Evolutionary conservation across 179 eudicot genomes (phyloP), one percentile per base, ranked within the genome.

Genomic region (Camellia oleifera): DNA sequence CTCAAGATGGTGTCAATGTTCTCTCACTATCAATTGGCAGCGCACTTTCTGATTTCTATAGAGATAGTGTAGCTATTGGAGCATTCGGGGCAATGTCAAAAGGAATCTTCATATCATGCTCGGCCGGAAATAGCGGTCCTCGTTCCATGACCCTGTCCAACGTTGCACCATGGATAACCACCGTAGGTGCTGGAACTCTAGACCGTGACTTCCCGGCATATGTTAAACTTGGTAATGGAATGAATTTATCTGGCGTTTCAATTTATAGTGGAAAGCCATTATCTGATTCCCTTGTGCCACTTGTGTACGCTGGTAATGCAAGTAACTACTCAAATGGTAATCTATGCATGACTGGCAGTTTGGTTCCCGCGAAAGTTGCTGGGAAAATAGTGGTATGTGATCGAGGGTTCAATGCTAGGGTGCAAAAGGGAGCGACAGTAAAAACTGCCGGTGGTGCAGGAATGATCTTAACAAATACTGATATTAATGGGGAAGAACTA

Each of bases 21-120:
- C 67, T 93, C 44, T 90, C 98, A 0, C 65, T 93, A 83, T 93
- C 98, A 3, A 77, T 92, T 61, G 98, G 98, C 11, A 93, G 98
- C 7, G 76, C 88, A 15, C 53, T 80, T 4, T 65, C 88, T 23
- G 96, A 87, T 12, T 92, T 92, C 73, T 81, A 83, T 69, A 79
- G 85, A 79, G 98, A 93, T 79, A 82, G 71, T 3, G 86, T 92
- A 42, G 80, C 80, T 6, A 53, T 77, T 7, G 80, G 65, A 67
- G 62, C 80, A 7, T 77, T 65, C 54, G 74, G 80, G 52, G 80
- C 74, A 2, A 32, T 67, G 48, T 20, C 63, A 12, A 67, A 40
- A 32, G 80, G 80, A 4, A 67, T 77, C 10, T 66, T 77, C 18
- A 65, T 78, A 0, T 69, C 81, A 8, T 48, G 13, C 18, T 62